These are phyloP conservation scores for Coemansia sp. DNA, from an alignment of 192 early-diverging fungal genomes.

Conservation along the genomic window DNA sequence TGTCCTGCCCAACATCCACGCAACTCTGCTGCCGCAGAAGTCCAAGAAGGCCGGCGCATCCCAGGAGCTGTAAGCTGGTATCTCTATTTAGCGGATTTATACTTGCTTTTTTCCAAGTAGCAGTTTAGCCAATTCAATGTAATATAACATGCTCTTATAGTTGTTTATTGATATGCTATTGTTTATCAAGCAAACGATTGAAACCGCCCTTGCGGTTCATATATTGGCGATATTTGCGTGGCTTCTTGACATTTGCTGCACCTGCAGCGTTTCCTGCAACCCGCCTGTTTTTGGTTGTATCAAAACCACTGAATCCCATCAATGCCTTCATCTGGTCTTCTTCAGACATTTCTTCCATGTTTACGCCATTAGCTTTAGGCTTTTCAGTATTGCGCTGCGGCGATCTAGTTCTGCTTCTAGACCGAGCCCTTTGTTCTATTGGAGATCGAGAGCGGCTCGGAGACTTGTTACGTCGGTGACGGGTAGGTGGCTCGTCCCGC, in stretches of 20 bases:
- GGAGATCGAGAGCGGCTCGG: slow-evolving; percentile 19
- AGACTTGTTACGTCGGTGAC: slow-evolving; percentile 4
- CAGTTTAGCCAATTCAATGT: slow-evolving; percentile 14
- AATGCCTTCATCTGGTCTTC: slow-evolving; percentile 80
- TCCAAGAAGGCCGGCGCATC: slow-evolving; percentile 63
- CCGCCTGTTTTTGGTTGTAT: slow-evolving; percentile 76
- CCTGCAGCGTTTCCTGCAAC: slow-evolving; percentile 72
- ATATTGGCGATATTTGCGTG: slow-evolving; percentile 86
- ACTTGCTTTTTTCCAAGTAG: background rate
- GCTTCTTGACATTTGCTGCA: slow-evolving; percentile 78
- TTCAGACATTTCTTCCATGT: slow-evolving; percentile 26
- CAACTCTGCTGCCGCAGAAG: slow-evolving; percentile 80
- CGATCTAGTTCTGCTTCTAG: slow-evolving; percentile 13
- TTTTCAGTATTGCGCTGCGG: slow-evolving; percentile 3
- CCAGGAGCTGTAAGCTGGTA: slow-evolving; percentile 59
- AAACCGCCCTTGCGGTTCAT: slow-evolving; percentile 94
- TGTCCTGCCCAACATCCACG: slow-evolving; percentile 92
- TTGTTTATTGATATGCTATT: slow-evolving; percentile 9
- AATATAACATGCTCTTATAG: slow-evolving; percentile 23
- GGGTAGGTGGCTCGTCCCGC: slow-evolving; percentile 1
- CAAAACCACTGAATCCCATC: slow-evolving; percentile 89
- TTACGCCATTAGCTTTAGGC: background rate
- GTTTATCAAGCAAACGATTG: slow-evolving; percentile 55
- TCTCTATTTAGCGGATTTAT: slow-evolving; percentile 1
- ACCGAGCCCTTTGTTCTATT: background rate